These are phyloP conservation scores for Amanita pseudoporphyria DNA, from an alignment of 768 basidiomycete species.

Conservation along the genomic window DNA sequence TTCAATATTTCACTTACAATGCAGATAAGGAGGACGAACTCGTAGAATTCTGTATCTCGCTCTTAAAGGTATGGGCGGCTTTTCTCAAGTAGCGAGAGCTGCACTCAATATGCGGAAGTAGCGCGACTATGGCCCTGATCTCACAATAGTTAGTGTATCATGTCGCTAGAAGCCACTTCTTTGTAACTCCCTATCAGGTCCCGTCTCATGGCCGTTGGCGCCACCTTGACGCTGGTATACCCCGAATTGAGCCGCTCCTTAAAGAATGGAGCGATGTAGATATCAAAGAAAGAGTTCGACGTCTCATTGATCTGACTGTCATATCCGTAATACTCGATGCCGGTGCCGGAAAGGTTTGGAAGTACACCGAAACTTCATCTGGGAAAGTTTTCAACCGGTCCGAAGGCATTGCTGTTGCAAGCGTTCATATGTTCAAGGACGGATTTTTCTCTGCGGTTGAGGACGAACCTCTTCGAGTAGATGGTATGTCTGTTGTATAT, in stretches of 20 bases:
- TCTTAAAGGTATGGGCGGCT: constrained; percentile 56
- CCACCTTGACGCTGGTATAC: constrained; percentile 65
- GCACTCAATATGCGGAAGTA: constrained; percentile 2
- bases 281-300: constrained; percentile 50
- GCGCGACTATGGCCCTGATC: constrained; percentile 76
- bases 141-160: constrained; percentile 39
- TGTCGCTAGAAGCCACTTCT: neutral
- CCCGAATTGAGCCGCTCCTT: constrained; percentile 56
- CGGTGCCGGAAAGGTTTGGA: constrained; percentile 82
- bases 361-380: constrained; percentile 52
- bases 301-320: constrained; percentile 82
- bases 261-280: constrained; percentile 45
- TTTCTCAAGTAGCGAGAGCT: neutral
- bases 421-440: constrained; percentile 76
- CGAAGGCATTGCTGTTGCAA: constrained; percentile 84
- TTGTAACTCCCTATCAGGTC: constrained; percentile 38
- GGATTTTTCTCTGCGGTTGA: constrained; percentile 73
- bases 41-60: constrained; percentile 60
- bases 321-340: constrained; percentile 93
- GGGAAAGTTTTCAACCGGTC: constrained; percentile 51
- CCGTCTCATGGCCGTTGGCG: constrained; percentile 87
- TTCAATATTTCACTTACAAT: constrained; percentile 83
- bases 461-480: constrained; percentile 60
- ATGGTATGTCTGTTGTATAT: constrained; percentile 42
- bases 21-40: constrained; percentile 64